These are phyloP conservation scores for Nasturtium officinale DNA, from an alignment of 345 rosid species.

Conservation along the genomic window DNA sequence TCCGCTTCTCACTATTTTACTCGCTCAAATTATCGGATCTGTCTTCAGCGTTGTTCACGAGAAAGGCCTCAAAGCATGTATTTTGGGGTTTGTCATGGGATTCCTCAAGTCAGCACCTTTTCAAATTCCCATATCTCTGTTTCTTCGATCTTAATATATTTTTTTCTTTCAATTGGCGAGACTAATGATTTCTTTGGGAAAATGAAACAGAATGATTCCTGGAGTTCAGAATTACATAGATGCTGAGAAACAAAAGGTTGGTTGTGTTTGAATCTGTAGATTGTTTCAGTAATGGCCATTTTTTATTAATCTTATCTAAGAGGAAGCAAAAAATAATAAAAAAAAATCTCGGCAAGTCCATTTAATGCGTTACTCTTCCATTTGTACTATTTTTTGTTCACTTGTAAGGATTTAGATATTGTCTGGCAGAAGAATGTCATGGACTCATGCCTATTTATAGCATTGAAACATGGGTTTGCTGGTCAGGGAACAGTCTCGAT, in stretches of 20 bases:
- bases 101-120: conserved; percentile 58
- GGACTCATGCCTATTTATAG: conserved; percentile 8
- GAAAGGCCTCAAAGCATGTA: conserved; percentile 62
- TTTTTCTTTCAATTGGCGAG: background rate
- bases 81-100: conserved; percentile 58
- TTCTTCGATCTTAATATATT: background rate
- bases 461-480: conserved; percentile 2
- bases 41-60: conserved; percentile 51
- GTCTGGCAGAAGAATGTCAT: conserved; percentile 4
- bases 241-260: conserved; percentile 94
- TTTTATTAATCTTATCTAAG: background rate
- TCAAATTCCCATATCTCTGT: background rate
- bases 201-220: conserved; percentile 67
- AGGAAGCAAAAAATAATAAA: background rate
- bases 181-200: conserved; percentile 3
- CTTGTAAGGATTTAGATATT: conserved; percentile 5
- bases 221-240: conserved; percentile 77
- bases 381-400: background rate
- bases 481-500: background rate
- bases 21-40: conserved; percentile 60
- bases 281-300: conserved; percentile 10
- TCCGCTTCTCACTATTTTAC: conserved; percentile 65
- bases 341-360: background rate
- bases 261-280: conserved; percentile 22
- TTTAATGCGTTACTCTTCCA: conserved; percentile 18